Base-by-base conservation (phyloP, 495 filamentous ascomycete genomes). In the Penicillium daleae region DNA sequence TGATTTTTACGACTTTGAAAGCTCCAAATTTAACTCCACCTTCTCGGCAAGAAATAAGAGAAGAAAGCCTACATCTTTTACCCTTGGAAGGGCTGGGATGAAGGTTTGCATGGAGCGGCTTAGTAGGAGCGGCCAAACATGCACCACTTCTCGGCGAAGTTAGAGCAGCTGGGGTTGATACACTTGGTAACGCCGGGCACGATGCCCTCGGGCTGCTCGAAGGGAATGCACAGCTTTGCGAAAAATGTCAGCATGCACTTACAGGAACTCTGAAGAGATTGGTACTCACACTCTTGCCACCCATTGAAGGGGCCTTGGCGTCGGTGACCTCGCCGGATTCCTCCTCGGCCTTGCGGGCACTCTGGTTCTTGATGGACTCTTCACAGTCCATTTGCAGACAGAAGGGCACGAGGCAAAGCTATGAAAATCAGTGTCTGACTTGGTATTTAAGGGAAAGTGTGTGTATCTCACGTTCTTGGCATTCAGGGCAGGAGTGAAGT, bases 351-450 rank as follows among this genome's bases (percentile, higher is more conserved):
- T 86, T 90, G 55, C 90, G 85, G 24, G 87, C 89, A 64, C 90
- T 95, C 74, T 89, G 76, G 49, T 95, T 91, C 83, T 98, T 98
- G 80, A 98, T 90, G 71, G 88, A 81, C 69, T 97, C 93, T 79
- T 97, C 94, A 74, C 94, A 98, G 56, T 89, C 83, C 61, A 88
- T 89, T 6, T 81, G 83, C 64, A 90, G 76, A 76, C 94, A 98
- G 81, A 89, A 87, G 42, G 93, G 93, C 60, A 97, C 94, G 40
- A 98, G 76, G 39, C 26, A 29, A 19, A 52, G 49, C 49, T 52
- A 32, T 32, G 12, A 52, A n/a, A 29, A 21, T 52, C 29, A 52
- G 49, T 52, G 27, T 21, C 29, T 52, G 29, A 5, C 9, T 17
- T 12, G 6, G 21, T 49, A 31, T 10, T n/a, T 15, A 17, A 52